Base-by-base conservation (phyloP, 768 basidiomycete species). In the Crassisporium funariophilum region DNA sequence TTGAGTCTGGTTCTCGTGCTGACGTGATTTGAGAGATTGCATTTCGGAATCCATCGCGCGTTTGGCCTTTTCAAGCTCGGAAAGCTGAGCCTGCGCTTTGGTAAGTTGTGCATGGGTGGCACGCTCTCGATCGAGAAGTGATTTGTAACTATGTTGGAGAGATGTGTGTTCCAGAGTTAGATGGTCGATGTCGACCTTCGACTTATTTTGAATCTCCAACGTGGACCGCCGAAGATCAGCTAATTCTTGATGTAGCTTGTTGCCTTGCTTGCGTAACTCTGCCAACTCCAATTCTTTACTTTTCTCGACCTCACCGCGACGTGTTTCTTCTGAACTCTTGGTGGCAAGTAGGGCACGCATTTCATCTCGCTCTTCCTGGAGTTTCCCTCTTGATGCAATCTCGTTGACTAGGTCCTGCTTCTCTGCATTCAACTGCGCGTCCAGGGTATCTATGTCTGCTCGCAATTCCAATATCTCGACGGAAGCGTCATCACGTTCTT, bases 361-460 rank as follows among this genome's bases (percentile, higher is more conserved):
- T 50, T 91, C 87, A 57, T 95, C 94, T 9, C 97, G 72, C 65
- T 97, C 95, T 31, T 75, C 78, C 57, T 91, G 84, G 2, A 95
- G 71, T 57, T 84, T 88, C 20, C 70, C 69, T 20, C 81, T 82
- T 2, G 76, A 68, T 8, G 68, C 61, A 2, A 70, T 66, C 25
- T 66, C 84, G 63, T 62, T 66, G 35, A 57, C 60, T 31, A 74
- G 71, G 38, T 82, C 83, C 23, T 75, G 72, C 46, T 75, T 82
- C 58, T 81, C 81, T 4, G 78, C 77, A 4, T 74, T 73, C 13
- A 86, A 68, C 58, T 93, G 84, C 1, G 76, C 74, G 7, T 76
- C 74, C 25, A 91, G 67, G 1, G 78, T 82, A 41, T 84, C 84
- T 38, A 89, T 72, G 52, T 86, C 79, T 38, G 75, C 79, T 47